A percentile compares a stretch with the other conserved stretches of the same genome.
These are phyloP conservation scores for Prunus yedoensis DNA, from an alignment of 331 rosid genomes.

Conservation along the genomic window DNA sequence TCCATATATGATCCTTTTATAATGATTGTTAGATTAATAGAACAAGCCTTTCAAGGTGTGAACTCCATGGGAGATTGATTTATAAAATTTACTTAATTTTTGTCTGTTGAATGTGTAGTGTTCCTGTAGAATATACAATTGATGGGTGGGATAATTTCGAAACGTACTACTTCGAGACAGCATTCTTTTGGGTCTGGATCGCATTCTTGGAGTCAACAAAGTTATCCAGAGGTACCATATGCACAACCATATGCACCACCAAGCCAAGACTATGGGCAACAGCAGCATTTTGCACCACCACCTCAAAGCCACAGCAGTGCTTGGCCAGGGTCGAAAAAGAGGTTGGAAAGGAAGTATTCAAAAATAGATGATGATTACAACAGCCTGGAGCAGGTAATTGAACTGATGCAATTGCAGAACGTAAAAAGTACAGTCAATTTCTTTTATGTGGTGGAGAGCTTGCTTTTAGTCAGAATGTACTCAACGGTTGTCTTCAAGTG, in stretches of 20 bases:
- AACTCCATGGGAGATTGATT: background rate
- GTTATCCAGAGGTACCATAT: conserved; percentile 46
- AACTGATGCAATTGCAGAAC: conserved; percentile 9
- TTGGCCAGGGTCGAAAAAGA: conserved; percentile 37
- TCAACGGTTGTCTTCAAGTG: background rate
- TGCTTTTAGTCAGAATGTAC: background rate
- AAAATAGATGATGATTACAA: conserved; percentile 68
- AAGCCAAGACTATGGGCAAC: conserved; percentile 38
- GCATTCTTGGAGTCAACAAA: conserved; percentile 28
- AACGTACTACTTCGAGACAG: conserved; percentile 44
- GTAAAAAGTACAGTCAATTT: background rate
- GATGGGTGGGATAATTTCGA: conserved; percentile 83
- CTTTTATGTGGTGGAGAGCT: background rate
- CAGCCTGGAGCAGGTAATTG: conserved; percentile 62
- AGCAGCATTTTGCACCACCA: conserved; percentile 38
- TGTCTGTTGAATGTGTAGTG: conserved; percentile 22
- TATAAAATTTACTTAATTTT: background rate
- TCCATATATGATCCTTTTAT: background rate
- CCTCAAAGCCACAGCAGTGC: conserved; percentile 43
- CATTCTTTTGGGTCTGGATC: conserved; percentile 44
- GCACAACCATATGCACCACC: conserved; percentile 34
- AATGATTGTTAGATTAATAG: background rate
- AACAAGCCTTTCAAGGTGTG: background rate
- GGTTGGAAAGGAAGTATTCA: conserved; percentile 56
- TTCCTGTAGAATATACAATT: conserved; percentile 26